Evolutionary conservation across 495 filamentous ascomycete genomes (phyloP), one percentile per base, ranked within the genome.

Genomic region (Talaromyces liani): DNA sequence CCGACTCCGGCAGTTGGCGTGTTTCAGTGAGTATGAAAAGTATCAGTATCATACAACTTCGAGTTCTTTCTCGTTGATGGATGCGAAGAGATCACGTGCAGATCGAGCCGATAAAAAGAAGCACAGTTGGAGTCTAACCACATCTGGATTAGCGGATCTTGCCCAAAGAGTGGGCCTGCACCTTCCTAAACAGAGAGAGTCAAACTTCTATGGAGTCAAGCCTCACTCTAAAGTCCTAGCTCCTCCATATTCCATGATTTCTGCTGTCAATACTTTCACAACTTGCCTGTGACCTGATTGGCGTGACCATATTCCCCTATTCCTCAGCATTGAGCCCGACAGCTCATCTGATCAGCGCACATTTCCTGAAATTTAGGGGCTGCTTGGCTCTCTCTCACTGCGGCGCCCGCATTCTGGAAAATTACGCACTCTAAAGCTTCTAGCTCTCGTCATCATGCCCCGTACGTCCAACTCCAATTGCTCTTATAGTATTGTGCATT

Each of bases 361-460:
- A 49, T 3, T 49, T n/a, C 36, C 9, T 9, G n/a, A 49, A 45
- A 6, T n/a, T 34, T 45, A 45, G 22, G 58, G 36, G 22, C 16
- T 22, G 36, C 6, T 22, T 16, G 45, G 53, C 53, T 56, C 53
- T 29, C 14, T 6, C 20, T 62, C 60, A 18, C 29, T 36, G 60
- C 60, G 18, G 47, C 60, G 20, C 60, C 41, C 58, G 58, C 58
- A 59, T 33, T 61, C 41, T 62, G 22, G n/a, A 51, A 51, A 62
- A 20, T 29, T 47, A 25, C 34, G 20, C 27, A 29, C 45, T 25
- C 8, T 14, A 49, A 25, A 75, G 69, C 72, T 72, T 65, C 60
- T 63, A 56, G 66, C 68, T 55, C 62, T 39, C 18, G 39, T 34
- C 60, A 71, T 72, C 65, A 80, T 80, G 78, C 78, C 78, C 67